Base-by-base conservation (phyloP, 1,284 basidiomycete genomes). In the Ustilago nuda region DNA sequence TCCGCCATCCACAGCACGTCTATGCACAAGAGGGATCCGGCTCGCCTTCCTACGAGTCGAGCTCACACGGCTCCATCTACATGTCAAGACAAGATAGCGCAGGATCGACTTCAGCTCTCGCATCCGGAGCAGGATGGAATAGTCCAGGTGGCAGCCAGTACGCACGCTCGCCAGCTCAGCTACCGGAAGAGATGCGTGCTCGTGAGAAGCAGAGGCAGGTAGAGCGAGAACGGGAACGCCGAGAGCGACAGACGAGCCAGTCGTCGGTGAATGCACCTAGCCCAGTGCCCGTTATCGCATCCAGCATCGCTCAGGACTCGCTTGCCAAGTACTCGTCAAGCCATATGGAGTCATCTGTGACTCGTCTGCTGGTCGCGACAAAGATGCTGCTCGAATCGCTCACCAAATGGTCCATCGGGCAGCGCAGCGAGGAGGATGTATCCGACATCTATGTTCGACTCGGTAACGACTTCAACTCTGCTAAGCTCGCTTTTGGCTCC, bases 391-490 rank as follows among this genome's bases (percentile, higher is more conserved):
- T 99, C 46, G 95, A 98, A 85, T 90, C 93, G 0, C 89, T 99
- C 65, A 95, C 94, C 11, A 89, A 91, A 87, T 85, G 84, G 84
- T 82, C 81, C 11, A 56, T 90, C 62, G 88, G 91, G 53, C 89
- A 91, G 72, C 89, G 93, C 70, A 89, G 91, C 61, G 96, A 99
- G 84, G 88, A 88, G 13, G 88, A 93, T 80, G 95, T 99, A 79
- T 97, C 94, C 88, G 94, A 98, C 86, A 93, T 97, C 65, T 99
- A 99, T 86, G 97, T 99, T 60, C 91, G 92, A 54, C 89, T 99
- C 19, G 96, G 96, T 23, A 98, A 99, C 86, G 95, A 98, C 84
- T 98, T 99, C 88, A 98, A 98, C 85, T 90, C 91, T 19, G 95
- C 95, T 32, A 93, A 95, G 43, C 90, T 92, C 59, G 94, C 95